A percentile compares a stretch with the other conserved stretches of the same genome.
These are phyloP conservation scores for Naematelia aurantialba DNA, from an alignment of 768 basidiomycete genomes.

Conservation along the genomic window DNA sequence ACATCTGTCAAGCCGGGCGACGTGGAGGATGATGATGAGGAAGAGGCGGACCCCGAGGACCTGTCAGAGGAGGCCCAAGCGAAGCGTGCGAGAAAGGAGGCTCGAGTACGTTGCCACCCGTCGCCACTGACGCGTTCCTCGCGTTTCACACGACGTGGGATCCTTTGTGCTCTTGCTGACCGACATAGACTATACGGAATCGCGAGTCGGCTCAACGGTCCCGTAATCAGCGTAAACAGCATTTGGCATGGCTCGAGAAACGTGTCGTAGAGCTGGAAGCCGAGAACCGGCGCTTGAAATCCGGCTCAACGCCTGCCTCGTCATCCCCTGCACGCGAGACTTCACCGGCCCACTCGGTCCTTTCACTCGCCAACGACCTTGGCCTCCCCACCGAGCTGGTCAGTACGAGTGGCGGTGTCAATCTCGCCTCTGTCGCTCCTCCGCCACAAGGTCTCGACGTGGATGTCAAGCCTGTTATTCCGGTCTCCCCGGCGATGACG, in stretches of 20 bases:
- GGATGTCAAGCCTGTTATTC: slow-evolving; percentile 33
- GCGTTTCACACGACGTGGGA: neutral
- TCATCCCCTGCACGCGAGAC: slow-evolving; percentile 10
- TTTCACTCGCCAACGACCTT: slow-evolving; percentile 25
- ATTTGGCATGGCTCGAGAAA: slow-evolving; percentile 66
- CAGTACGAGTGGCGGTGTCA: slow-evolving; percentile 28
- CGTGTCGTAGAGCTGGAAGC: slow-evolving; percentile 71
- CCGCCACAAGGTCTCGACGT: slow-evolving; percentile 27
- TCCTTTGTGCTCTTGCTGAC: neutral
- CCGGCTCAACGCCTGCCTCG: neutral
- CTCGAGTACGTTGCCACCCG: slow-evolving; percentile 22
- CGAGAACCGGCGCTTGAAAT: slow-evolving; percentile 61
- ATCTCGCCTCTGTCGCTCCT: slow-evolving; percentile 34
- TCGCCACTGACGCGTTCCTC: neutral
- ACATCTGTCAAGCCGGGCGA: slow-evolving; percentile 6
- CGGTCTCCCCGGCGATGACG: neutral
- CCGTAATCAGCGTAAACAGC: slow-evolving; percentile 81
- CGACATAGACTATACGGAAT: slow-evolving; percentile 75
- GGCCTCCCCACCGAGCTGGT: slow-evolving; percentile 21
- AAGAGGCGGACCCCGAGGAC: slow-evolving; percentile 10
- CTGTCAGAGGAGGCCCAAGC: slow-evolving; percentile 24
- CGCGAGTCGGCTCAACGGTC: slow-evolving; percentile 91
- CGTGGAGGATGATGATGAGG: slow-evolving; percentile 13
- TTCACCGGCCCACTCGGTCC: slow-evolving; percentile 26
- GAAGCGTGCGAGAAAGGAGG: slow-evolving; percentile 34